These are phyloP conservation scores for Trichothecium roseum DNA, from an alignment of 2,329 filamentous ascomycete genomes.

Conservation along the genomic window DNA sequence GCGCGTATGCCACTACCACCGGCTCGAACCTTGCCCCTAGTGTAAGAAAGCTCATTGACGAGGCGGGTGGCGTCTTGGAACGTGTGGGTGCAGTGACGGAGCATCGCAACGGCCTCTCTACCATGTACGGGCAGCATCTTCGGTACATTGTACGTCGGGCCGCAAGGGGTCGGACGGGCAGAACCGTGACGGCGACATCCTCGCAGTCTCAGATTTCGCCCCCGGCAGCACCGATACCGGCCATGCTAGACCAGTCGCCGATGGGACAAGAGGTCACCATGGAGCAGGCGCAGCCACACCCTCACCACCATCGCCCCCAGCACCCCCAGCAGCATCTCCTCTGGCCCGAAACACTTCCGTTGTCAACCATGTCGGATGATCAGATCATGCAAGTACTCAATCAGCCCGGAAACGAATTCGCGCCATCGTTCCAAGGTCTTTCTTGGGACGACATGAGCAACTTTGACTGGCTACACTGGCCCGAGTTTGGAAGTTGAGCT, in stretches of 20 bases:
- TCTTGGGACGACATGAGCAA: constrained; percentile 49
- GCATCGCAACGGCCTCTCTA: constrained; percentile 57
- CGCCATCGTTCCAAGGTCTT: constrained; percentile 42
- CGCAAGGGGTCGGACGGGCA: constrained; percentile 6
- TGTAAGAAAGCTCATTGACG: constrained; percentile 53
- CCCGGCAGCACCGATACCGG: no score
- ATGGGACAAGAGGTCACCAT: not conserved
- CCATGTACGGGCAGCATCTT: constrained; percentile 35
- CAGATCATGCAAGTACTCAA: constrained; percentile 58
- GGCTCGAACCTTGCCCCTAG: constrained; percentile 51
- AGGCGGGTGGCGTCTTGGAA: constrained; percentile 58
- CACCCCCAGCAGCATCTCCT: constrained; percentile 10
- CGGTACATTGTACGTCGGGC: constrained; percentile 32
- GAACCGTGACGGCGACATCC: not conserved
- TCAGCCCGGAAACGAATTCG: constrained; percentile 49
- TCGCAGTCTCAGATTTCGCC: no score
- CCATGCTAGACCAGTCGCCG: not conserved
- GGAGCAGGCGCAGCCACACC: constrained; percentile 2
- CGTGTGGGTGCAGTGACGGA: constrained; percentile 55
- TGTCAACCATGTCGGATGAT: constrained; percentile 60
- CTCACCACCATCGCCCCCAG: constrained; percentile 3
- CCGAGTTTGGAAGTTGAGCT: constrained; percentile 29
- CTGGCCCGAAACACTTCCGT: constrained; percentile 45
- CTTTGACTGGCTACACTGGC: constrained; percentile 47
- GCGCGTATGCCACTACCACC: constrained; percentile 41